These are phyloP conservation scores for Phoenix roebelenii DNA, from an alignment of 176 grass and related monocot species.

Conservation along the genomic window DNA sequence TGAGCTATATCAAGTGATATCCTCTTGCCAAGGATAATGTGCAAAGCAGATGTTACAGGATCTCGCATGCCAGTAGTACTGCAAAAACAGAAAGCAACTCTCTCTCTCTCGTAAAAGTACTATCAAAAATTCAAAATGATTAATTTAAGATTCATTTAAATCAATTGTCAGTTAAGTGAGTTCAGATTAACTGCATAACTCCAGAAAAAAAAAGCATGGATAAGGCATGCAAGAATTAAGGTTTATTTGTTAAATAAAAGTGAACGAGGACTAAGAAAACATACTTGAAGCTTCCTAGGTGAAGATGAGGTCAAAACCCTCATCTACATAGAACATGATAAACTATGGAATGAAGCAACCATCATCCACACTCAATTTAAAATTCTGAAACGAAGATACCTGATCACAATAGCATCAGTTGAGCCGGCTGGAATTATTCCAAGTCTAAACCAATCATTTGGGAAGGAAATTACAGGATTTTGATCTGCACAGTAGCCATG, in stretches of 20 bases:
- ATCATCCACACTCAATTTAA: too few relatives aligned
- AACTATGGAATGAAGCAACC: too few relatives aligned
- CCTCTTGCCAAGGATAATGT: constrained; percentile 79
- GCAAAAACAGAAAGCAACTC: constrained; percentile 14
- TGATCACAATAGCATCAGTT: constrained; percentile 92
- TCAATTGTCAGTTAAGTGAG: background rate
- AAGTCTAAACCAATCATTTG: constrained; percentile 87
- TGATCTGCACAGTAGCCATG: constrained; percentile 32
- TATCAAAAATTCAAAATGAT: constrained; percentile 3
- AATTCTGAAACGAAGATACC: constrained; percentile 31
- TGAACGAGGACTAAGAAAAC: too few relatives aligned
- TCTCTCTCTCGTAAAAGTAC: background rate
- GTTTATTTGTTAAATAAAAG: too few relatives aligned
- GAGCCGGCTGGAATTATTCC: constrained; percentile 96
- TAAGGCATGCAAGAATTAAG: too few relatives aligned
- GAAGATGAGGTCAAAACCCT: too few relatives aligned
- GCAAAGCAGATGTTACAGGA: constrained; percentile 84
- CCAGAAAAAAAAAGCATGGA: too few relatives aligned
- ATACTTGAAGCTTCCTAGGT: too few relatives aligned
- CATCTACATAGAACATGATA: too few relatives aligned
- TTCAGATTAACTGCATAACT: too few relatives aligned
- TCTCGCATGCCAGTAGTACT: constrained; percentile 86
- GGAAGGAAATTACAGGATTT: constrained; percentile 43
- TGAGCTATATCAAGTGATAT: constrained; percentile 89
- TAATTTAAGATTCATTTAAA: too few relatives aligned